These are phyloP conservation scores for Zasmidium cellare DNA, from an alignment of 2,329 filamentous ascomycete genomes.

Conservation along the genomic window DNA sequence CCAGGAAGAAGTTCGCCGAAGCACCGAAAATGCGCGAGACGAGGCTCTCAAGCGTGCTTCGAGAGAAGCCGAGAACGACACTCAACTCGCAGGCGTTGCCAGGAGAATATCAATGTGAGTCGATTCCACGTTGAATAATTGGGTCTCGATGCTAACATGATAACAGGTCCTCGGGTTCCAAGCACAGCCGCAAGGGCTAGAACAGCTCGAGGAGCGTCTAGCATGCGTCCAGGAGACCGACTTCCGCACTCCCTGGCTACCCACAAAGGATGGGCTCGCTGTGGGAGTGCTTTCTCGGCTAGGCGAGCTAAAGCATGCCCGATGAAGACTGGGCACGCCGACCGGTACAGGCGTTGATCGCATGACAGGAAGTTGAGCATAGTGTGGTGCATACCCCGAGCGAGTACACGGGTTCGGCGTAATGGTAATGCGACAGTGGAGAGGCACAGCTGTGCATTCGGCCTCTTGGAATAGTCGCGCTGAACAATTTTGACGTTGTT, in stretches of 20 bases:
- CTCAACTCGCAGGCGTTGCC: conserved; percentile 80
- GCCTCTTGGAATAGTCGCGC: not conserved
- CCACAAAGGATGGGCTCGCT: too few relatives aligned
- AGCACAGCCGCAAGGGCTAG: not conserved
- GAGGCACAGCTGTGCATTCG: not conserved
- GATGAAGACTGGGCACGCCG: too few relatives aligned
- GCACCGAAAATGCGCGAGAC: conserved; percentile 76
- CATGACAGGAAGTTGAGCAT: not conserved
- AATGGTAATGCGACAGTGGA: not conserved
- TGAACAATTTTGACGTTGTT: not conserved
- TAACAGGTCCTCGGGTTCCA: conserved; percentile 4
- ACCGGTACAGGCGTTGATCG: too few relatives aligned
- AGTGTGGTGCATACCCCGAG: not conserved
- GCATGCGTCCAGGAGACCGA: not conserved
- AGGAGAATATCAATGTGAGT: conserved; percentile 87
- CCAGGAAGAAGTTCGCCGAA: conserved; percentile 85
- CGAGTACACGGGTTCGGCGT: not conserved
- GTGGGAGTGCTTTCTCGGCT: too few relatives aligned
- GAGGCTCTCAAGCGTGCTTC: conserved; percentile 83
- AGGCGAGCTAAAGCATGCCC: too few relatives aligned
- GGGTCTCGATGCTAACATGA: not conserved
- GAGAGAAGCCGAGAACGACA: conserved; percentile 88
- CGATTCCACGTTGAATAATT: not conserved
- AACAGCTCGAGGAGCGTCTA: not conserved
- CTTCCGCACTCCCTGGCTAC: too few relatives aligned